These are phyloP conservation scores for Phytophthora cactorum DNA, from an alignment of 352 stramenopile species.

Conservation along the genomic window DNA sequence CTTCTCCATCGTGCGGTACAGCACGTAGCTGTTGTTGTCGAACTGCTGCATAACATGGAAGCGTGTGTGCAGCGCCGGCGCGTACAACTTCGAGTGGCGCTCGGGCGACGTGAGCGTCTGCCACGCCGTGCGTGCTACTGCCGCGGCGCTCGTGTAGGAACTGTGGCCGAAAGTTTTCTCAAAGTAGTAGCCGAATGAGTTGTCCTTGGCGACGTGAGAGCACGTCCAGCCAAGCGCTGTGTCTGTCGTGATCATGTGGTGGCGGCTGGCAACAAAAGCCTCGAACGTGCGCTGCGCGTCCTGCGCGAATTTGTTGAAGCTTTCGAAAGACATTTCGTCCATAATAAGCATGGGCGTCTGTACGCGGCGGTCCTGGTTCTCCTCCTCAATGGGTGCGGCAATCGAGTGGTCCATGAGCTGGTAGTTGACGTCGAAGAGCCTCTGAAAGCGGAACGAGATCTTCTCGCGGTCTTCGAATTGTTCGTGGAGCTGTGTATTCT, in stretches of 20 bases:
- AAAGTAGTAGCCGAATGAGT: conserved; percentile 64
- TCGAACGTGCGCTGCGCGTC: conserved; percentile 51
- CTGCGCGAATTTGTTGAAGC: conserved; percentile 51
- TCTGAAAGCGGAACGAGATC: conserved; percentile 55
- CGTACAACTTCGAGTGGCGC: conserved; percentile 57
- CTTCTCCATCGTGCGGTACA: conserved; percentile 67
- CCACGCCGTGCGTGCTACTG: conserved; percentile 47
- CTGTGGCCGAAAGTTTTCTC: conserved; percentile 47
- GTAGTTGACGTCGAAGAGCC: conserved; percentile 66
- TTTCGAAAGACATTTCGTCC: conserved; percentile 66
- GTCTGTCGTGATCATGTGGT: conserved; percentile 55
- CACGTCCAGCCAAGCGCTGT: conserved; percentile 60
- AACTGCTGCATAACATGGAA: conserved; percentile 69
- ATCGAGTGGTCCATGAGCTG: conserved; percentile 67
- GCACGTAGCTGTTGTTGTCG: conserved; percentile 56
- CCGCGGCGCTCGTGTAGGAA: conserved; percentile 27
- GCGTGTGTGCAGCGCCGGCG: conserved; percentile 53
- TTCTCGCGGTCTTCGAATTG: conserved; percentile 64
- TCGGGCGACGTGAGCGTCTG: conserved; percentile 53
- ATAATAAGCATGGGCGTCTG: conserved; percentile 61
- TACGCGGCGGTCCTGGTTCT: conserved; percentile 38
- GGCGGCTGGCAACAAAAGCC: conserved; percentile 43
- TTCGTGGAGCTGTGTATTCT: conserved; percentile 61
- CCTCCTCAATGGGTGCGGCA: conserved; percentile 32
- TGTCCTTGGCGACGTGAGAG: conserved; percentile 53